Evolutionary conservation across 345 rosid genomes (phyloP).

Genomic region (Laguncularia racemosa): DNA sequence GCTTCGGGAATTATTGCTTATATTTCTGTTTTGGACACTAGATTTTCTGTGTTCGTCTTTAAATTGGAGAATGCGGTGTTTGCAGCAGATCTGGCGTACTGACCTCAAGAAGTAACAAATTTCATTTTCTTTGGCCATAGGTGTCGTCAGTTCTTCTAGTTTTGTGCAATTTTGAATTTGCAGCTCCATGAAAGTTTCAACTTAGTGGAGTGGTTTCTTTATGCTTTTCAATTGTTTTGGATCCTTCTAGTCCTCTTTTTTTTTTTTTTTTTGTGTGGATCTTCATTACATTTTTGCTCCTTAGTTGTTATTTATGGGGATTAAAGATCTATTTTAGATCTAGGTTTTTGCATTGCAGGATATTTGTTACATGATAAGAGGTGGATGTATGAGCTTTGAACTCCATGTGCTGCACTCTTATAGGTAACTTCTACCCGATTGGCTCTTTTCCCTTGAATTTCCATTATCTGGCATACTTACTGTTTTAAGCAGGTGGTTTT

Average conservation of each 20-base stretch:
- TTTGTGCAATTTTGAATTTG: slow-evolving; percentile 4
- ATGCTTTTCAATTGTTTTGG: background rate
- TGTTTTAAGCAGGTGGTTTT: too few species aligned
- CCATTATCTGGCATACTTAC: too few species aligned
- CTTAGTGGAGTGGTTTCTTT: slow-evolving; percentile 3
- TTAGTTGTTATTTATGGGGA: background rate
- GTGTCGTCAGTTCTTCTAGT: background rate
- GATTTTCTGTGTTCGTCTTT: too few species aligned
- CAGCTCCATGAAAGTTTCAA: slow-evolving; percentile 7
- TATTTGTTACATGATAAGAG: background rate
- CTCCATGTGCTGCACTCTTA: too few species aligned
- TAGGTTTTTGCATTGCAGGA: background rate
- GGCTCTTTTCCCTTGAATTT: too few species aligned
- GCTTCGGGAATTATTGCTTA: slow-evolving; percentile 3
- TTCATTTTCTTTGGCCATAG: background rate
- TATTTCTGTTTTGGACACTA: slow-evolving; percentile 5
- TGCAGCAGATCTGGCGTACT: slow-evolving; percentile 23
- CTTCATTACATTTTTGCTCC: background rate
- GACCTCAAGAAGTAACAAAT: slow-evolving; percentile 4
- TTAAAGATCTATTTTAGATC: background rate
- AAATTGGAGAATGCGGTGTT: slow-evolving; percentile 14
- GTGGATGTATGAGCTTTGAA: too few species aligned
- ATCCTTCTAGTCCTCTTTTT: too few species aligned
- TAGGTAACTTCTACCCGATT: too few species aligned
- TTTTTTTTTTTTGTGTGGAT: background rate